These are phyloP conservation scores for Trichoderma aggressivum DNA, from an alignment of 2,329 filamentous ascomycete species.

Conservation along the genomic window DNA sequence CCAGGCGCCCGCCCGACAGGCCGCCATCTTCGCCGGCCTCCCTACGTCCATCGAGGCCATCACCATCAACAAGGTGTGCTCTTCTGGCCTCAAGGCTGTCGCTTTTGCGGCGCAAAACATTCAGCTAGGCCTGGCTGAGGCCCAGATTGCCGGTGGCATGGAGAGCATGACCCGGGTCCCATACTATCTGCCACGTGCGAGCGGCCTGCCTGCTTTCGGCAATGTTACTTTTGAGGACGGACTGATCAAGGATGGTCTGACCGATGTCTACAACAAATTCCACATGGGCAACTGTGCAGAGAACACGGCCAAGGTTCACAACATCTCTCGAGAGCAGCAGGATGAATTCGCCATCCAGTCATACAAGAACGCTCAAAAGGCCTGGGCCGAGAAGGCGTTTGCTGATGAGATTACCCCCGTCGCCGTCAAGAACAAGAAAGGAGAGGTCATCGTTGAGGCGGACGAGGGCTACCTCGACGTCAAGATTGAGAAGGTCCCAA, in stretches of 20 bases:
- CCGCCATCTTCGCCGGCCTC: conserved; percentile 82
- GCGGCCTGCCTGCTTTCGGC: conserved; percentile 78
- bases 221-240: conserved; percentile 87
- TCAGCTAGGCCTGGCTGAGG: conserved; percentile 83
- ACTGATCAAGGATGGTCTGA: conserved; percentile 88
- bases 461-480: conserved; percentile 90
- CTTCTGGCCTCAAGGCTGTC: conserved; percentile 91
- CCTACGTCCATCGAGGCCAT: conserved; percentile 77
- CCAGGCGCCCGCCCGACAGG: conserved; percentile 89
- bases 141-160: conserved; percentile 91
- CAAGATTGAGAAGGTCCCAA: conserved; percentile 80
- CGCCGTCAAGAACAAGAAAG: conserved; percentile 79
- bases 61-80: conserved; percentile 98
- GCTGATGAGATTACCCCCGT: conserved; percentile 88
- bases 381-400: conserved; percentile 80
- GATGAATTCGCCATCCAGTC: conserved; percentile 87
- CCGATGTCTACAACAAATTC: conserved; percentile 93
- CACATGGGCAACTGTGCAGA: conserved; percentile 99
- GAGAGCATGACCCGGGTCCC: conserved; percentile 96
- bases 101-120: conserved; percentile 90
- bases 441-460: conserved; percentile 70
- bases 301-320: conserved; percentile 84
- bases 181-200: conserved; percentile 83
- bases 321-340: conserved; percentile 78
- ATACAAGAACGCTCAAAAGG: conserved; percentile 84